A percentile compares a stretch with the other conserved stretches of the same genome.
phyloP scores from a whole-genome alignment of 2,329 filamentous ascomycete genomes.

The Verticillium tricorpus region DNA sequence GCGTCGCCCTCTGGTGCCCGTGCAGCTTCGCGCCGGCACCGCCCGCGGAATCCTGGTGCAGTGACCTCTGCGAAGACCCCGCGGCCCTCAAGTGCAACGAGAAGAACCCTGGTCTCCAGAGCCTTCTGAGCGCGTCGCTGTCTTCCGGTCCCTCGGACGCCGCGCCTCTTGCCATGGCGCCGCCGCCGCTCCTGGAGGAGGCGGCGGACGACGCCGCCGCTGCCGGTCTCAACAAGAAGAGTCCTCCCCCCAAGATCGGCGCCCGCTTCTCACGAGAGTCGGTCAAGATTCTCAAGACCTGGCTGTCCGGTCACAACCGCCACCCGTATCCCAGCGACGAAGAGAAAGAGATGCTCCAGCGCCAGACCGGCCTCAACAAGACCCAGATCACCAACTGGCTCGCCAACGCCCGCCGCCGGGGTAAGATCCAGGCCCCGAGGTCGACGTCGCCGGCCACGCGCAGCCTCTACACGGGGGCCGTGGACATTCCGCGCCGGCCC shows the following conservation, averaged over 20 bases:
- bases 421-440: conserved; percentile 67
- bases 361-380: conserved; percentile 74
- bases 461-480: conserved; percentile 53
- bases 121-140: conserved; percentile 5
- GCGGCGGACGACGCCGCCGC: conserved; percentile 15
- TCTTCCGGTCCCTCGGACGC: conserved; percentile 11
- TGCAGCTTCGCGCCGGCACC: conserved; percentile 49
- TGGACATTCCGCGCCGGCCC: conserved; percentile 67
- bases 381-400: conserved; percentile 90
- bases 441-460: conserved; percentile 66
- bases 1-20: conserved; percentile 52
- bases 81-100: conserved; percentile 13
- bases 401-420: conserved; percentile 78
- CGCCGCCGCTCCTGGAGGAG: background rate
- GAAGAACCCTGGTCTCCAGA: conserved; percentile 18
- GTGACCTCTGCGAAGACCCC: conserved; percentile 17
- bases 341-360: conserved; percentile 76
- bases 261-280: conserved; percentile 77
- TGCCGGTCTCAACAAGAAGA: conserved; percentile 18
- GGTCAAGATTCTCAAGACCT: conserved; percentile 75
- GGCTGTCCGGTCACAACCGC: conserved; percentile 73
- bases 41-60: conserved; percentile 17
- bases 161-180: conserved; percentile 3
- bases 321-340: conserved; percentile 87
- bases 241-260: conserved; percentile 55